A percentile compares a stretch with the other conserved stretches of the same genome.
Evolutionary conservation across 257 asterid species (phyloP).

Genomic region (Fraxinus americana): DNA sequence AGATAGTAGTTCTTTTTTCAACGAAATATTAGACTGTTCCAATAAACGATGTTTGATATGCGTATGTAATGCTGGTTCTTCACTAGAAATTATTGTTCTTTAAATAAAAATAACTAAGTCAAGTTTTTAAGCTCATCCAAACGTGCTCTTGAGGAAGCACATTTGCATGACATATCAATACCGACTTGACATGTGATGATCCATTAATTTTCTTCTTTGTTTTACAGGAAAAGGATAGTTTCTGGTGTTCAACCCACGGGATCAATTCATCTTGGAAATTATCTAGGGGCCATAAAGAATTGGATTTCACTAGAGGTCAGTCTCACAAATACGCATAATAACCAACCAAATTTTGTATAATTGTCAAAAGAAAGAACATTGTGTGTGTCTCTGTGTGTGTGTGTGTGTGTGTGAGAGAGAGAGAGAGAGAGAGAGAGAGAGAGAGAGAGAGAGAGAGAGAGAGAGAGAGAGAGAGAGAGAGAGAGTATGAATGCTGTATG

Average conservation of each 20-base stretch:
- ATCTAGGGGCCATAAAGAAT: conserved; percentile 92
- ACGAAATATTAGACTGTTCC: conserved; percentile 13
- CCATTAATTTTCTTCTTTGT: conserved; percentile 13
- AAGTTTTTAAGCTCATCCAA: neutral
- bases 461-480: too few species aligned
- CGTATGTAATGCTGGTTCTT: neutral
- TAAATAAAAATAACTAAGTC: conserved; percentile 5
- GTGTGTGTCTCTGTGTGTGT: too few species aligned
- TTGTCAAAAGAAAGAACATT: neutral
- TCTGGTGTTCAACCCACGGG: conserved; percentile 99
- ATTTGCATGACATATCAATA: neutral
- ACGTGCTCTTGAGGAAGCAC: neutral
- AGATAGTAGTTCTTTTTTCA: neutral
- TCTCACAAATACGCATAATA: conserved; percentile 11
- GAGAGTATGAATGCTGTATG: too few species aligned
- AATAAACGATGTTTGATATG: neutral
- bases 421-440: too few species aligned
- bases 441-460: too few species aligned
- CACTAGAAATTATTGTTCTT: neutral
- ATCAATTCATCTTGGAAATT: conserved; percentile 90
- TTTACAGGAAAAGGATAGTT: conserved; percentile 85
- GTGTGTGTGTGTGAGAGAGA: too few species aligned
- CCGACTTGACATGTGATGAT: conserved; percentile 15
- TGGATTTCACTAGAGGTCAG: conserved; percentile 88
- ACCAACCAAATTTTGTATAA: conserved; percentile 6